Evolutionary conservation across 352 stramenopile genomes (phyloP).

Genomic region (Phytophthora lateralis): DNA sequence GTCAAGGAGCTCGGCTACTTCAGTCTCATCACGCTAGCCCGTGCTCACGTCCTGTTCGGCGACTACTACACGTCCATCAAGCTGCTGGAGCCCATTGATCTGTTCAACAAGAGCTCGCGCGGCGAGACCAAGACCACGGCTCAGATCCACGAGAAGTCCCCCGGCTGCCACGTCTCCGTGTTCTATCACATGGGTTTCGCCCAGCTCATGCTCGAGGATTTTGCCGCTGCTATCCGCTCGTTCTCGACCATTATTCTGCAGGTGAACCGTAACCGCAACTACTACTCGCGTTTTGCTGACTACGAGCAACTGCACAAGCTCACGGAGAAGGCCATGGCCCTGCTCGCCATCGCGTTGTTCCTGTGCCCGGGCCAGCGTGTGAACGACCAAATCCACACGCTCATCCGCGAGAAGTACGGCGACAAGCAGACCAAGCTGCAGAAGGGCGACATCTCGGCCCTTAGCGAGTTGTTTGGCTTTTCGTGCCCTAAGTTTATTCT

Average conservation of each 20-base stretch:
- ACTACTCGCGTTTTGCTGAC: slow-evolving; percentile 91
- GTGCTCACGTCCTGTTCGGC: slow-evolving; percentile 96
- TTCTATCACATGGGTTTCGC: slow-evolving; percentile 98
- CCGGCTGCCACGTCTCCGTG: slow-evolving; percentile 93
- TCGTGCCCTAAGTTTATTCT: slow-evolving; percentile 96
- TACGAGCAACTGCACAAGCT: slow-evolving; percentile 96
- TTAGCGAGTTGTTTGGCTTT: slow-evolving; percentile 93
- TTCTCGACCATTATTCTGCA: slow-evolving; percentile 91
- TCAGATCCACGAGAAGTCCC: slow-evolving; percentile 91
- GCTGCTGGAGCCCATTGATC: slow-evolving; percentile 91
- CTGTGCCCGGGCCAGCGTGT: slow-evolving; percentile 88
- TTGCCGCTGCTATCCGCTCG: slow-evolving; percentile 92
- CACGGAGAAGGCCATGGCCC: slow-evolving; percentile 94
- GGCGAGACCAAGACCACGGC: slow-evolving; percentile 59
- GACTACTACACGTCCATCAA: slow-evolving; percentile 96
- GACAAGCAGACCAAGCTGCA: slow-evolving; percentile 90
- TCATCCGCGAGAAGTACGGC: slow-evolving; percentile 95
- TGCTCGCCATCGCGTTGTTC: slow-evolving; percentile 91
- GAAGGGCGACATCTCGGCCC: slow-evolving; percentile 76
- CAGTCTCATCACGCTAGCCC: slow-evolving; percentile 92
- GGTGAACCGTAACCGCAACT: slow-evolving; percentile 89
- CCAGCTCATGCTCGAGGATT: slow-evolving; percentile 97
- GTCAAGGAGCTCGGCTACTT: slow-evolving; percentile 96
- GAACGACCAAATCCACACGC: slow-evolving; percentile 84
- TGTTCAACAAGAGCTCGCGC: slow-evolving; percentile 82